Conservation (phyloP, 371 early-diverging fungal species). For the Vavraia culicis region DNA sequence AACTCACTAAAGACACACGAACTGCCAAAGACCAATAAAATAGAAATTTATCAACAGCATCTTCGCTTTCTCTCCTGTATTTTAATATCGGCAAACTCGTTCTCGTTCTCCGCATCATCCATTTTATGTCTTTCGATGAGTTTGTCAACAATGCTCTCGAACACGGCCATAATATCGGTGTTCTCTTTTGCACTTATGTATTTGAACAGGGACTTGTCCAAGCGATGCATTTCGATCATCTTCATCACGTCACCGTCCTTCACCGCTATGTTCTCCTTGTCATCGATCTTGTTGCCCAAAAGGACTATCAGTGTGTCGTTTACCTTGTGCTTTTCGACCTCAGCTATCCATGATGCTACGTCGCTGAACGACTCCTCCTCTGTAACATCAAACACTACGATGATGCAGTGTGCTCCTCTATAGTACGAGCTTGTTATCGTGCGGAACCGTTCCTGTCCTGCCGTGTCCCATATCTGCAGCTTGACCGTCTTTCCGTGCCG, state of each 20-base stretch:
- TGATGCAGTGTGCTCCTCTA: slow-evolving; percentile 70
- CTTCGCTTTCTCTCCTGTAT: too few species aligned
- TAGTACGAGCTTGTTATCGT: slow-evolving; percentile 74
- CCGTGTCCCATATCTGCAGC: slow-evolving; percentile 96
- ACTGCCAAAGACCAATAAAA: too few species aligned
- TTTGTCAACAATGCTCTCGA: too few species aligned
- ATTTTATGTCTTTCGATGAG: too few species aligned
- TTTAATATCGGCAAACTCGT: too few species aligned
- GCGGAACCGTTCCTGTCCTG: slow-evolving; percentile 96
- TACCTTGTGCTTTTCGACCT: slow-evolving; percentile 75
- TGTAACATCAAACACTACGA: slow-evolving; percentile 92
- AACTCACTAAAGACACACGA: too few species aligned
- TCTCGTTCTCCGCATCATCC: too few species aligned
- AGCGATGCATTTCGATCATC: slow-evolving; percentile 12
- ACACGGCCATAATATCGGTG: too few species aligned
- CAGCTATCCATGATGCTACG: slow-evolving; percentile 85
- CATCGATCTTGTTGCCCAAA: slow-evolving; percentile 89
- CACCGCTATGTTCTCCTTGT: slow-evolving; percentile 55
- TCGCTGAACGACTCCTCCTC: slow-evolving; percentile 82
- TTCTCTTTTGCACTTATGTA: too few species aligned
- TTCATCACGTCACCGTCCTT: slow-evolving; percentile 45
- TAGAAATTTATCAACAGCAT: too few species aligned
- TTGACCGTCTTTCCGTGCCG: slow-evolving; percentile 72
- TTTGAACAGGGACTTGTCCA: slow-evolving; percentile 2
- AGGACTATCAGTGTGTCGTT: slow-evolving; percentile 84